Conservation (phyloP, 1,284 basidiomycete species). For the Ceratobasidium sp. region DNA sequence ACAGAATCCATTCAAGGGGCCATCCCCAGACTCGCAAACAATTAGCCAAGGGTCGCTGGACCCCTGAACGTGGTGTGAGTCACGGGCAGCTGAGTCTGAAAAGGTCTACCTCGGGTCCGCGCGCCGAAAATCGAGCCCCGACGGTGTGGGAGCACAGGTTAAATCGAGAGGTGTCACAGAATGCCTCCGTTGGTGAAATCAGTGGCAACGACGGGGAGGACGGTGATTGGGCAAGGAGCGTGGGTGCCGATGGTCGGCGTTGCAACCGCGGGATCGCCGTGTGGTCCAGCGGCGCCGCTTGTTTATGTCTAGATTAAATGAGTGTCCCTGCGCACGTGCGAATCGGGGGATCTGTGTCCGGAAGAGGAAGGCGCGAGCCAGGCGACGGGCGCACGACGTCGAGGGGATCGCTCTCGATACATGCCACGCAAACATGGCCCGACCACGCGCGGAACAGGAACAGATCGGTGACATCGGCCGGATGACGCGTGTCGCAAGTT, state of each 20-base stretch:
- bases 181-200: conserved; percentile 20
- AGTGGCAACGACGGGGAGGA: not conserved
- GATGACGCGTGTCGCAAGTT: not conserved
- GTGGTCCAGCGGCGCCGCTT: not conserved
- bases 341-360: conserved; percentile 27
- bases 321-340: conserved; percentile 36
- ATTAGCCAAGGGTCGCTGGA: not conserved
- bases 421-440: conserved; percentile 17
- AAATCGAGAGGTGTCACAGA: conserved; percentile 26
- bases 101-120: not conserved
- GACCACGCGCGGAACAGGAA: not conserved
- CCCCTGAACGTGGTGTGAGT: conserved; percentile 21
- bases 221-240: not conserved
- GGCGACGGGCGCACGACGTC: conserved; percentile 19
- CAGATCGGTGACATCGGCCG: not conserved
- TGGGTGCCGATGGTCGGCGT: conserved; percentile 9
- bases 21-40: not conserved
- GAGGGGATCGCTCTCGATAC: conserved; percentile 5
- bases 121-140: not conserved
- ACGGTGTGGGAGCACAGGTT: not conserved
- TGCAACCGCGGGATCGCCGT: not conserved
- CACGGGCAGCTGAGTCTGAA: conserved; percentile 11
- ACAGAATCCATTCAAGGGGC: not conserved
- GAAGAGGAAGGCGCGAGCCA: conserved; percentile 17
- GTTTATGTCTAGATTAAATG: not conserved